Evolutionary conservation across 176 grass and related monocot genomes (phyloP).

Genomic region (Rhynchospora breviuscula): DNA sequence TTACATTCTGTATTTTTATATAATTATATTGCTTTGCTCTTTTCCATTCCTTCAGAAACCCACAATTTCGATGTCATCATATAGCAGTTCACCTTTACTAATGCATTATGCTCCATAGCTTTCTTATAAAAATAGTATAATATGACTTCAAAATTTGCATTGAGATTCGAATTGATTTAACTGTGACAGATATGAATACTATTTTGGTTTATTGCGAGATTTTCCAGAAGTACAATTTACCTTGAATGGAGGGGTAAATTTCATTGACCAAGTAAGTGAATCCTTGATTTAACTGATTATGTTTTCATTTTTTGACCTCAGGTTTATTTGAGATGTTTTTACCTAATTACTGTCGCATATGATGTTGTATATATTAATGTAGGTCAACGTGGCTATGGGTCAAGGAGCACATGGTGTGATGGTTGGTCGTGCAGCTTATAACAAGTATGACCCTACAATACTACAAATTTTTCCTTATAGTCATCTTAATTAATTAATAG

Average conservation of each 20-base stretch:
- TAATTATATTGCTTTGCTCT: not conserved
- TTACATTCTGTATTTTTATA: not conserved
- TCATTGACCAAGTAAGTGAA: slow-evolving; percentile 61
- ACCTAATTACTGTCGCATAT: not conserved
- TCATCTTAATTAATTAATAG: slow-evolving; percentile 22
- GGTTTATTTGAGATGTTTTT: not conserved
- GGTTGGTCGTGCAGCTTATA: slow-evolving; percentile 94
- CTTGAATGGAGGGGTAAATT: slow-evolving; percentile 80
- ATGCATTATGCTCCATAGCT: not conserved
- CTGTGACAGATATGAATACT: slow-evolving; percentile 81
- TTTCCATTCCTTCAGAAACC: not conserved
- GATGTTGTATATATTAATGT: not conserved
- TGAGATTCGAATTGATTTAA: slow-evolving; percentile 1
- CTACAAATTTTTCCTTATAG: not conserved
- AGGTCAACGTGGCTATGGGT: slow-evolving; percentile 66
- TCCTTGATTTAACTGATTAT: not conserved
- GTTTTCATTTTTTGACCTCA: not conserved
- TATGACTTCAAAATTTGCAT: not conserved
- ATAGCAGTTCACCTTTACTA: not conserved
- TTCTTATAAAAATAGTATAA: not conserved
- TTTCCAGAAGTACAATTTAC: slow-evolving; percentile 83
- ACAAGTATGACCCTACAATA: slow-evolving; percentile 50
- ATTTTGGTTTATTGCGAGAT: slow-evolving; percentile 81
- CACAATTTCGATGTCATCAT: not conserved
- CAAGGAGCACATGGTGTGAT: slow-evolving; percentile 77